Conservation (phyloP, 306 rosid species). For the Gastrolobium villosum region DNA sequence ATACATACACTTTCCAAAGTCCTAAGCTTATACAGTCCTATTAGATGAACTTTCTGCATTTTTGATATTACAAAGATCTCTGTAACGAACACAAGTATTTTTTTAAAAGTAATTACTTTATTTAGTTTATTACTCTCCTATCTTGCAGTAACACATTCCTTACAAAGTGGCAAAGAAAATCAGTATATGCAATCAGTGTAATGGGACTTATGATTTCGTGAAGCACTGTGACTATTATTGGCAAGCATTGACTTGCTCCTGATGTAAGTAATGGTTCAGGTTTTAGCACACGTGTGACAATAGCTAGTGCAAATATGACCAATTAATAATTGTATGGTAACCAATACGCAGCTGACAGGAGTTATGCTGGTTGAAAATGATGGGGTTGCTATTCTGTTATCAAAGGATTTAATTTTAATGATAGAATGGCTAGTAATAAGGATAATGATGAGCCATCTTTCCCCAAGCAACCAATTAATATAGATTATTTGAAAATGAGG, state of each 20-base stretch:
- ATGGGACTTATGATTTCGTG: background rate
- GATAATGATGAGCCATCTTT: background rate
- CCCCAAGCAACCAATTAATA: background rate
- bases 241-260: background rate
- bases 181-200: background rate
- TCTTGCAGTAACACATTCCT: background rate
- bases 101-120: background rate
- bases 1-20: background rate
- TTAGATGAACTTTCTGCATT: too few relatives aligned
- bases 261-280: background rate
- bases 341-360: background rate
- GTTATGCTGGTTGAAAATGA: background rate
- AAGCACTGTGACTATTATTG: slow-evolving; percentile 1
- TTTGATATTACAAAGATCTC: too few relatives aligned
- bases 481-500: too few relatives aligned
- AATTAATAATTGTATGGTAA: slow-evolving; percentile 35
- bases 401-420: background rate
- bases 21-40: background rate
- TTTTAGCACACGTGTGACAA: background rate
- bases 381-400: background rate
- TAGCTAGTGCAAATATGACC: slow-evolving; percentile 11
- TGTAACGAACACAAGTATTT: too few relatives aligned
- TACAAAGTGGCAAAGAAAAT: background rate
- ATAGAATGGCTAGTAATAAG: background rate
- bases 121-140: background rate